Evolutionary conservation across 768 basidiomycete species (phyloP).

Genomic region (Suillus americanus): DNA sequence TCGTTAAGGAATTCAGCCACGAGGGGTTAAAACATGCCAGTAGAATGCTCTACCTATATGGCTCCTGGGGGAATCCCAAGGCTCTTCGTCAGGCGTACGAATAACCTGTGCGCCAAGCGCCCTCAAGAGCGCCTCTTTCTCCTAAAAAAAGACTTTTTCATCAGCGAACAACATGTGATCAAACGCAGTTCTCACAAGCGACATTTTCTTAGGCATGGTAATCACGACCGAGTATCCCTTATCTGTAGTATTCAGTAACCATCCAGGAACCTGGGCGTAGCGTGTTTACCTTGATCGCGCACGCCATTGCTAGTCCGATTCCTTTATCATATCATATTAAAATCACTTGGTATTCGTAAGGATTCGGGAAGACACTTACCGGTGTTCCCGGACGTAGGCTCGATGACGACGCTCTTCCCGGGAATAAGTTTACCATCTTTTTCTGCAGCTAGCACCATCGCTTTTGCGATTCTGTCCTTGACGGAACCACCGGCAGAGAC

Average conservation of each 20-base stretch:
- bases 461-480: constrained; percentile 94
- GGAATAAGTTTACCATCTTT: constrained; percentile 80
- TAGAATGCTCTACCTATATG: constrained; percentile 77
- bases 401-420: constrained; percentile 89
- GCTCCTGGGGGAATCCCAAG: constrained; percentile 86
- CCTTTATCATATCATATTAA: constrained; percentile 41
- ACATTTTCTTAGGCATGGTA: constrained; percentile 95
- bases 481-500: constrained; percentile 91
- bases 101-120: constrained; percentile 94
- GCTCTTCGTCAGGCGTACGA: constrained; percentile 87
- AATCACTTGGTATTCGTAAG: not conserved
- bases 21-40: constrained; percentile 40
- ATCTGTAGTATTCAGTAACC: constrained; percentile 75
- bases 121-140: constrained; percentile 91
- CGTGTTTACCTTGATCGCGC: constrained; percentile 82
- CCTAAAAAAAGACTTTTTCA: constrained; percentile 37
- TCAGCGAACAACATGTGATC: not conserved
- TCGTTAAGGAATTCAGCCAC: constrained; percentile 89
- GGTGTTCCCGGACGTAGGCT: constrained; percentile 96
- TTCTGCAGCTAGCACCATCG: constrained; percentile 97
- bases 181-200: constrained; percentile 45
- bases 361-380: constrained; percentile 46
- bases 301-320: constrained; percentile 90
- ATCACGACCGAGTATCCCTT: constrained; percentile 93
- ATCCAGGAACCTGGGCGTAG: constrained; percentile 17